phyloP scores from a whole-genome alignment of 2,329 filamentous ascomycete species.

The Dothiorella sarmentorum region DNA sequence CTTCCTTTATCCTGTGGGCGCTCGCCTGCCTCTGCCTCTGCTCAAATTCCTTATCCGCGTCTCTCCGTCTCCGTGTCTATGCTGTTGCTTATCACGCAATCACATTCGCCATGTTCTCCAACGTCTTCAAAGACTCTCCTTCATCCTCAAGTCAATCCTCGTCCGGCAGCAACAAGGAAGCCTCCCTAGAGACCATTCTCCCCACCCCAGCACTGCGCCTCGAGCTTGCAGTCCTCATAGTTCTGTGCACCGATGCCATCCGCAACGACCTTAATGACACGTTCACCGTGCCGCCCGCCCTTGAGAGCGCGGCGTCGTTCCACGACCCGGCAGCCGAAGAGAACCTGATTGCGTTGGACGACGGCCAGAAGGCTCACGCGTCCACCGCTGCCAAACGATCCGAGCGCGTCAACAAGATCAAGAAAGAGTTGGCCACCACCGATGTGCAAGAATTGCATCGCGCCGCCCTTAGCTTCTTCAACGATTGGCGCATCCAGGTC shows the following conservation, averaged over 20 bases:
- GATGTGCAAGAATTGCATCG: conserved; percentile 64
- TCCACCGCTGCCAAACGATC: background rate
- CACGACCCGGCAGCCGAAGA: background rate
- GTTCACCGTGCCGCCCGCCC: conserved; percentile 24
- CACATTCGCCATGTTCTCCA: conserved; percentile 16
- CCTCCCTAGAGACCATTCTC: conserved; percentile 31
- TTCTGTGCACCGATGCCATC: conserved; percentile 45
- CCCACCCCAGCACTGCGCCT: conserved; percentile 41
- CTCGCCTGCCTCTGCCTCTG: too few species aligned
- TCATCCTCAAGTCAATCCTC: background rate
- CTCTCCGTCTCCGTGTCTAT: background rate
- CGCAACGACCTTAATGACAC: conserved; percentile 30
- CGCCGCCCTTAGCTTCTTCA: conserved; percentile 67
- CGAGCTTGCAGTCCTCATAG: conserved; percentile 45
- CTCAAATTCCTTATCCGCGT: background rate
- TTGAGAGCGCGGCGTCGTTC: background rate
- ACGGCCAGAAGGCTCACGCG: conserved; percentile 24
- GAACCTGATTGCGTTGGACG: conserved; percentile 28
- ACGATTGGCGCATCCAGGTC: conserved; percentile 74
- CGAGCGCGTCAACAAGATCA: conserved; percentile 39
- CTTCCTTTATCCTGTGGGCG: too few species aligned
- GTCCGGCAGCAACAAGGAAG: background rate
- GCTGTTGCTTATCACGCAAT: background rate
- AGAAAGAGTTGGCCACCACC: conserved; percentile 45
- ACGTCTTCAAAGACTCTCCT: conserved; percentile 12